Evolutionary conservation across 352 stramenopile genomes (phyloP), one percentile per base, ranked within the genome.

Genomic region (Thraustochytrium sp.): DNA sequence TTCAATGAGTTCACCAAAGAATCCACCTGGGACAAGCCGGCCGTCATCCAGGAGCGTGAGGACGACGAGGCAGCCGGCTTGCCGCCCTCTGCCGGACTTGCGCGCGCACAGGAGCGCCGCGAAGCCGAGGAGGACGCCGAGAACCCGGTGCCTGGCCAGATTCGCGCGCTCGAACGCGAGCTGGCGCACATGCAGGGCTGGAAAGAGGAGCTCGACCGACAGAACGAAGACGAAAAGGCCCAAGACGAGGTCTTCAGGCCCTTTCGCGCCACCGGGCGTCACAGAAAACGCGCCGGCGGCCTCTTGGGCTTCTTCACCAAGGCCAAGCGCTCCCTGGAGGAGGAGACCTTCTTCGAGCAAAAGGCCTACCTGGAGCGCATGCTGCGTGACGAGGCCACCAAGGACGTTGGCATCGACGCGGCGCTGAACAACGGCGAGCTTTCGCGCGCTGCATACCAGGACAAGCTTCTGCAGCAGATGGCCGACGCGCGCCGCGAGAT

Each of bases 71-170:
- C 42, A 2, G 59, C 59, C 1, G 59, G 59, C 34, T 26, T 38
- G 26, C 59, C 59, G 13, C 16, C 36, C n/a, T 31, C 36, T 16
- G 87, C 86, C 5, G 90, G 89, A 8, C 85, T 89, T 38, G 85
- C 87, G 21, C 87, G 90, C 76, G 90, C 90, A 26, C 88, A 87
- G 44, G 87, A 87, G 29, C 85, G 89, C 61, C 46, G 90, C 0
- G 90, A 91, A 48, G 78, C 91, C 0, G 89, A 93, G 82, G 91
- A 87, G 51, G 88, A 93, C 73, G 87, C 93, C 29, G 55, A 92
- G 1, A 90, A 90, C 49, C 59, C 59, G 23, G 31, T 49, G 5
- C 36, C 59, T n/a, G 59, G 40, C 16, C 59, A 72, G 40, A 72
- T 72, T 29, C 9, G 40, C 9, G 59, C 36, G 13, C 87, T 94